Percentiles rank a stretch among this genome's conserved stretches.
Conservation (phyloP, 2,329 filamentous ascomycete genomes). For the Paecilomyces variotii region DNA sequence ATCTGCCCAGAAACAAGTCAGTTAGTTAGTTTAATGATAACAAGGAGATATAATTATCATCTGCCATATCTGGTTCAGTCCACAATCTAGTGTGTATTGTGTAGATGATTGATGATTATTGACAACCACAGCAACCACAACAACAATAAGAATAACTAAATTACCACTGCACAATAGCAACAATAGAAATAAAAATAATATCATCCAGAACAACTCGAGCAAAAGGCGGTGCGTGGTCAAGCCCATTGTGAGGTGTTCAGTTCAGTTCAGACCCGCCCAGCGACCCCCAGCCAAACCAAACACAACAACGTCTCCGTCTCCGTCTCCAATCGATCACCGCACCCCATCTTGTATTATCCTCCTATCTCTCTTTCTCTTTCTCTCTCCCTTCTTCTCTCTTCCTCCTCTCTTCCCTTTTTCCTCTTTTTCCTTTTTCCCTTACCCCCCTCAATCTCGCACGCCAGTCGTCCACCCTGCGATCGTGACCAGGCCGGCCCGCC, state of each 20-base stretch:
- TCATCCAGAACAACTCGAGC: not conserved
- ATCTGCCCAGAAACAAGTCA: no score
- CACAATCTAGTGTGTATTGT: not conserved
- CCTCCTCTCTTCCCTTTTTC: conserved; percentile 8
- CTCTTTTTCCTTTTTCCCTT: conserved; percentile 9
- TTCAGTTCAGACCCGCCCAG: conserved; percentile 2
- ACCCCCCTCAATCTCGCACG: conserved; percentile 17
- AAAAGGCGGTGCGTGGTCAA: not conserved
- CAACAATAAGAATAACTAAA: no score
- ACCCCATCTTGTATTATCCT: not conserved
- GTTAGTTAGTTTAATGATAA: no score
- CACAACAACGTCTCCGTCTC: conserved; percentile 1
- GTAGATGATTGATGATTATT: not conserved
- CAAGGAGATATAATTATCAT: no score
- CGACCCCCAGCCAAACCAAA: conserved; percentile 2
- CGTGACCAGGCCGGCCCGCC: conserved; percentile 10
- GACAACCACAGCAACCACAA: not conserved
- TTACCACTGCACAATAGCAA: no score
- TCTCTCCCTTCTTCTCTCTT: conserved; percentile 2
- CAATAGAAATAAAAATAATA: no score
- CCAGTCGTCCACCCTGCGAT: conserved; percentile 14
- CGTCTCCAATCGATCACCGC: conserved; percentile 1
- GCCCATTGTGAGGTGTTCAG: not conserved
- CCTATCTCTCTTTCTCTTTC: conserved; percentile 1
- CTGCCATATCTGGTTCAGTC: no score